A percentile compares a stretch with the other conserved stretches of the same genome.
Evolutionary conservation across 306 rosid species (phyloP).

Genomic region (Neltuma alba): DNA sequence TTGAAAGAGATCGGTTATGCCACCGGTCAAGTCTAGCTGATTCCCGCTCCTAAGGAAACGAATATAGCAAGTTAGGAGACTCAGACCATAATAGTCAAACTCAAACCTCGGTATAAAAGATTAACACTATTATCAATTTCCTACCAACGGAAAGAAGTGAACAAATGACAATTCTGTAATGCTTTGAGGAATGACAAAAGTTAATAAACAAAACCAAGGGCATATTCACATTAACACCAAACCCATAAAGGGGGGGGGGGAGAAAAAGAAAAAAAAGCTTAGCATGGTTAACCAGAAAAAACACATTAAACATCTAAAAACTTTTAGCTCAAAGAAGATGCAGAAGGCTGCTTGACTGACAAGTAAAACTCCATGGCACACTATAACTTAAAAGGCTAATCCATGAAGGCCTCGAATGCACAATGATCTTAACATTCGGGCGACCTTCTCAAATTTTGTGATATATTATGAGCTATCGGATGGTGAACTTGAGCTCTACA

Average conservation of each 20-base stretch:
- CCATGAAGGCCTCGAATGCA: not conserved
- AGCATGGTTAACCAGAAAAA: not conserved
- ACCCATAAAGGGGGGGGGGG: no score
- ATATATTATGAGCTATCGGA: not conserved
- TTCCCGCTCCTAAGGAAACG: constrained; percentile 52
- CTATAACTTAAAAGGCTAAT: not conserved
- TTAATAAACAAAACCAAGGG: not conserved
- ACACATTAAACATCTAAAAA: not conserved
- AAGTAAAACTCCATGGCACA: not conserved
- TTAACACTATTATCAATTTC: not conserved
- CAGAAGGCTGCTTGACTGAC: not conserved
- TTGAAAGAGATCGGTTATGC: constrained; percentile 35
- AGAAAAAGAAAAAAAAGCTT: not conserved
- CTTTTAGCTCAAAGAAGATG: not conserved
- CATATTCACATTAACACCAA: not conserved
- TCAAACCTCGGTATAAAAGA: not conserved
- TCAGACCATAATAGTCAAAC: not conserved
- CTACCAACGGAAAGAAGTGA: not conserved
- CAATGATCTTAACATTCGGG: not conserved
- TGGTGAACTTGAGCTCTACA: not conserved
- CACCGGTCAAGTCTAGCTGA: constrained; percentile 48
- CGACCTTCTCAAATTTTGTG: not conserved
- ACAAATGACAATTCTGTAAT: not conserved
- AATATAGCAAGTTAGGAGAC: not conserved
- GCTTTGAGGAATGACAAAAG: not conserved